Base-by-base conservation (phyloP, 2,329 filamentous ascomycete species). In the Phialemoniopsis sp. region DNA sequence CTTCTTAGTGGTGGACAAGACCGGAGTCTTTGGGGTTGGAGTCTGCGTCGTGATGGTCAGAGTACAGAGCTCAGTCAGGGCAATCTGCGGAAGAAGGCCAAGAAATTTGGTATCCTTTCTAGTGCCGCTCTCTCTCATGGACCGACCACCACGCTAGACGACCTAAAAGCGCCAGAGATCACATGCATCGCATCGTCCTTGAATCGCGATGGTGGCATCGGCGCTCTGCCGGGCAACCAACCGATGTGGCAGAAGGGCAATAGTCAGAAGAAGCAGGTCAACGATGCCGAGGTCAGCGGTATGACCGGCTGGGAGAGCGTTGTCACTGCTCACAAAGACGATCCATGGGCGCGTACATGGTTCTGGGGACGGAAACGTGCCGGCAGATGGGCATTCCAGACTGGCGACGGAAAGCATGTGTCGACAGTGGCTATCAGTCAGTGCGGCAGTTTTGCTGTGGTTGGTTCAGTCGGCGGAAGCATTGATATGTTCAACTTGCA, bases 401-500 rank as follows among this genome's bases (percentile, higher is more conserved):
- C 90, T 1, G 78, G 85, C 31, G 93, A 98, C 62, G 78, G 79
- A 14, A 77, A 80, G n/a, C 78, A 89, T 53, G 91, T 95, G 43
- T 79, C 85, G 47, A 91, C 87, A 38, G 89, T 98, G 15, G 79
- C 89, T 10, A 85, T 98, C 44, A 95, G 88, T 39, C 78, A 88
- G 2, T 98, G 93, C 54, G 93, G 93, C 41, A 96, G 87, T 2
- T 98, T 98, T 68, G 90, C 90, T 3, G 66, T 97, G 5, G 74
- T 98, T 16, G 93, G 93, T 2, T 96, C 91, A 1, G 80, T 80
- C 21, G 81, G 76, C 29, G 93, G 93, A 32, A 79, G 81, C 28
- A 82, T 98, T 40, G 89, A 96, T 59, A 91, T 95, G 85, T 97
- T 87, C 76, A 98, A 98, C 58, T 70, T 98, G 42, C 93, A 98